These are phyloP conservation scores for Anisogramma anomala DNA, from an alignment of 2,329 filamentous ascomycete species.

Conservation along the genomic window DNA sequence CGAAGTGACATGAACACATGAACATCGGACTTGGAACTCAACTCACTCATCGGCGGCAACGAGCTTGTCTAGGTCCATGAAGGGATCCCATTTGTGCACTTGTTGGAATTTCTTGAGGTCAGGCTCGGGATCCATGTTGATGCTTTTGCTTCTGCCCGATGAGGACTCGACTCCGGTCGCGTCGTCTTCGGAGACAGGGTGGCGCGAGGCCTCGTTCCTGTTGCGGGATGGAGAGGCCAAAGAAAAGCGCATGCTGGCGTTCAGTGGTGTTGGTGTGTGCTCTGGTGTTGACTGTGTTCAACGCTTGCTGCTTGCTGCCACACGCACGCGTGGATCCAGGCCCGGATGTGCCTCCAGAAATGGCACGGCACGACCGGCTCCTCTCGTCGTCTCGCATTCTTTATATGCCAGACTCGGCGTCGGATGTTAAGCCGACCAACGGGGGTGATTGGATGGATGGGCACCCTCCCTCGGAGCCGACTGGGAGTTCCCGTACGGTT, in stretches of 20 bases:
- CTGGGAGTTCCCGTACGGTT: no score
- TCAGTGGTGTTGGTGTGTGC: not conserved
- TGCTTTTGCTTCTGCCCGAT: not conserved
- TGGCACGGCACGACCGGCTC: no score
- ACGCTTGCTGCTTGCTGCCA: no score
- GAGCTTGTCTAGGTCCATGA: slow-evolving; percentile 40
- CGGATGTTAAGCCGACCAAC: no score
- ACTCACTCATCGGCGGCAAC: slow-evolving; percentile 37
- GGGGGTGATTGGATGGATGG: no score
- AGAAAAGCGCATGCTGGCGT: slow-evolving; percentile 8
- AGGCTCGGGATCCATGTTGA: slow-evolving; percentile 7
- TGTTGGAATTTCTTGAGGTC: slow-evolving; percentile 29
- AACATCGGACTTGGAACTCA: slow-evolving; percentile 16
- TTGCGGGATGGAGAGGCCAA: slow-evolving; percentile 9
- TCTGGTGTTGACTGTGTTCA: not conserved
- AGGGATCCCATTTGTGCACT: slow-evolving; percentile 45
- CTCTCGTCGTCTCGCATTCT: no score
- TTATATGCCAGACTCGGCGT: no score
- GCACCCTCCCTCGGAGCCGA: no score
- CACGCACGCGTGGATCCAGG: no score
- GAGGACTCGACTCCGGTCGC: slow-evolving; percentile 2
- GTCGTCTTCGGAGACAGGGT: slow-evolving; percentile 2
- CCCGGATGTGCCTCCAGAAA: no score
- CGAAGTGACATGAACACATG: no score
- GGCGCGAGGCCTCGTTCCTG: slow-evolving; percentile 5